Conservation (phyloP, 257 asterid genomes). For the Solanum ossicruentum region DNA sequence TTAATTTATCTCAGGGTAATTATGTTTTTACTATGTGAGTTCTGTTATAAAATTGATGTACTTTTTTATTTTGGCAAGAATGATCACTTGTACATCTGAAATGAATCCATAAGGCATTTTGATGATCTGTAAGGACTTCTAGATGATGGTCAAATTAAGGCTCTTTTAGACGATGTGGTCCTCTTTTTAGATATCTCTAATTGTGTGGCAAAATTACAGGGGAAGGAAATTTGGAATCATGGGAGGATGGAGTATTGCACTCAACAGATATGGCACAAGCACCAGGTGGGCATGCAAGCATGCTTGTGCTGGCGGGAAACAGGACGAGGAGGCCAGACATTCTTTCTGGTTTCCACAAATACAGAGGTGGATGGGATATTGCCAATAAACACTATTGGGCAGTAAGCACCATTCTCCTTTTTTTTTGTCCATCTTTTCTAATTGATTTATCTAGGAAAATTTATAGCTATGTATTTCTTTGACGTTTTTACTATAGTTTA, state of each 20-base stretch:
- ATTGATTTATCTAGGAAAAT: not conserved
- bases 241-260: conserved; percentile 59
- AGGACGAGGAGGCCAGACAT: conserved; percentile 83
- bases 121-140: not conserved
- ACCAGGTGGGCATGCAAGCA: conserved; percentile 33
- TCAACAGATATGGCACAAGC: conserved; percentile 36
- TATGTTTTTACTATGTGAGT: not conserved
- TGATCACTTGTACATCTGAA: not conserved
- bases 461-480: not conserved
- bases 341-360: conserved; percentile 53
- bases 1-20: not conserved
- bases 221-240: conserved; percentile 45
- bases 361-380: conserved; percentile 98
- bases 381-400: conserved; percentile 90
- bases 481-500: not conserved
- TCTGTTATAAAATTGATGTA: not conserved
- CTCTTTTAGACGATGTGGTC: not conserved
- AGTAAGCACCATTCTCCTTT: conserved; percentile 29
- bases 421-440: not conserved
- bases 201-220: conserved; percentile 25
- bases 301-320: conserved; percentile 69
- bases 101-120: not conserved
- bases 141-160: not conserved
- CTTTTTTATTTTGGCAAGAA: not conserved
- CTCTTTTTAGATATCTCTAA: not conserved